Evolutionary conservation across 345 rosid species (phyloP), one percentile per base, ranked within the genome.

Genomic region (Aethionema arabicum): DNA sequence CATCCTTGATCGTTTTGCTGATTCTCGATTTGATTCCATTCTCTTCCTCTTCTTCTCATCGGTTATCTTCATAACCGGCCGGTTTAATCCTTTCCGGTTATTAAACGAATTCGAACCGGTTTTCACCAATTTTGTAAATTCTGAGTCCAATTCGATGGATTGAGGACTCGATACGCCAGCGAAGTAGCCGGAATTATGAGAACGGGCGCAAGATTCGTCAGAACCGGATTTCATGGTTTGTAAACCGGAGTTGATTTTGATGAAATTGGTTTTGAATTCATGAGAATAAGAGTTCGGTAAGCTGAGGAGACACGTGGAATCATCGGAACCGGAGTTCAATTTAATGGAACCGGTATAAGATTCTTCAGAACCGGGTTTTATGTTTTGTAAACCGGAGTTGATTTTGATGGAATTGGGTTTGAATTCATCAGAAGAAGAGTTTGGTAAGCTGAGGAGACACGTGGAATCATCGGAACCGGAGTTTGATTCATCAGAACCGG

Each of bases 1-100:
- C 86, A 83, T 78, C 67, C 96, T 76, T 0, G 96, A 88, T 67
- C 95, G 75, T 79, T 86, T 76, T 7, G 98, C 96, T 6, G 98
- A 88, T 59, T 91, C 92, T 62, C 96, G 83, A 85, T 88, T 91
- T 50, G 98, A 91, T 58, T 83, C 63, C 96, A 83, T 88, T 32
- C 98, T 79, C 72, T 80, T 83, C 52, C 74, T 63, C 71, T 83
- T 91, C n/a, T 88, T 77, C 40, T 84, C 96, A 16, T 88, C 87
- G 21, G 77, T 85, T 30, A 77, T 35, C 48, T 59, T 9, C 0
- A 66, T 32, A 29, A 33, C 70, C 7, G 67, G 5, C n/a, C 12
- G 77, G 58, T 63, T 78, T 13, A 42, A 6, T 35, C 35, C 49
- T 0, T 4, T 36, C 42, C 16, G 80, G 64, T 63, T 74, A 35